phyloP scores from a whole-genome alignment of 169 alveolate species.

The Plasmodium knowlesi region DNA sequence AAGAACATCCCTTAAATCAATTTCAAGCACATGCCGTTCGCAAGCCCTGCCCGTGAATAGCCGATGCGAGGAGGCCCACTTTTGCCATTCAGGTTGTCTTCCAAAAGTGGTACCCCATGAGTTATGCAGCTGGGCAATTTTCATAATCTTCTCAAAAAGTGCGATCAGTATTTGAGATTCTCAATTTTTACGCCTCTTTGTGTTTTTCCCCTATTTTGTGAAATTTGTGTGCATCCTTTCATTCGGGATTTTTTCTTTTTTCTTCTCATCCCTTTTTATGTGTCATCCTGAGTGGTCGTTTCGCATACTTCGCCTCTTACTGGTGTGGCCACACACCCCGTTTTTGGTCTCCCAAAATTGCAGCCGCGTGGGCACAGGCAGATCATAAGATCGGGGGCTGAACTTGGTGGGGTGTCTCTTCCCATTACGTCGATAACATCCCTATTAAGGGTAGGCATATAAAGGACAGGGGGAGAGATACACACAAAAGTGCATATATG shows the following conservation, averaged over 20 bases:
- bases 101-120: background rate
- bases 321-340: background rate
- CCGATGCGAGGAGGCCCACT: background rate
- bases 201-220: background rate
- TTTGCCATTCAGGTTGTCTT: background rate
- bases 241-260: too few species aligned
- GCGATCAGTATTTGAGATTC: background rate
- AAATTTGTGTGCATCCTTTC: background rate
- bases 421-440: background rate
- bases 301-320: background rate
- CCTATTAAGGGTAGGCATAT: background rate
- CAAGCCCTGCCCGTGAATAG: background rate
- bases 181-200: background rate
- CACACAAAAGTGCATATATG: background rate
- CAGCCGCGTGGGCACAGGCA: background rate
- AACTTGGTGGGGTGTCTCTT: background rate
- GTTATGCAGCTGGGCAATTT: background rate
- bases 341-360: background rate
- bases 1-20: background rate
- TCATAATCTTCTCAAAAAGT: background rate
- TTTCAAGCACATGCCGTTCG: background rate
- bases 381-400: background rate
- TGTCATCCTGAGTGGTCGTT: too few species aligned
- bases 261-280: background rate
- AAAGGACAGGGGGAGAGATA: background rate